These are phyloP conservation scores for Starmerella roubikii DNA, from an alignment of 805 yeast genomes.

Conservation along the genomic window DNA sequence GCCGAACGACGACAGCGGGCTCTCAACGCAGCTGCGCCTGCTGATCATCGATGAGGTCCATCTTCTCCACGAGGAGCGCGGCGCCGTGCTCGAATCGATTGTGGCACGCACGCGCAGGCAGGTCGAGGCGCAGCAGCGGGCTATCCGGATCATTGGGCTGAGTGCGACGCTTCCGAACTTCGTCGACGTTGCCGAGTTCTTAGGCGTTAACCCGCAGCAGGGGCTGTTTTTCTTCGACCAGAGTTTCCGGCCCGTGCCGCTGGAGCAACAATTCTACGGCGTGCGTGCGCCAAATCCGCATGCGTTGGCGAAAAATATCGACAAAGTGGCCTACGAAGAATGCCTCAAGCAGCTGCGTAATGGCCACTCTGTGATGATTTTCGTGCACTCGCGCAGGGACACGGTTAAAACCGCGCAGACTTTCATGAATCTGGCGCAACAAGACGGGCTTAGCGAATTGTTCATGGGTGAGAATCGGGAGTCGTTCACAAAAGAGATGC, in stretches of 20 bases:
- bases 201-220: slow-evolving; percentile 49
- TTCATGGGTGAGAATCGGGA: slow-evolving; percentile 15
- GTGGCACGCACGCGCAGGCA: slow-evolving; percentile 63
- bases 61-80: slow-evolving; percentile 74
- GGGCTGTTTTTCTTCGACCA: slow-evolving; percentile 73
- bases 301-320: slow-evolving; percentile 38
- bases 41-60: slow-evolving; percentile 87
- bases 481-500: slow-evolving; percentile 46
- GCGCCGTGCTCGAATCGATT: slow-evolving; percentile 82
- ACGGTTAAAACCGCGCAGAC: slow-evolving; percentile 71
- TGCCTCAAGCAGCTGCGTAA: slow-evolving; percentile 47
- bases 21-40: slow-evolving; percentile 49
- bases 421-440: slow-evolving; percentile 54
- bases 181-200: slow-evolving; percentile 68
- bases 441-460: slow-evolving; percentile 27
- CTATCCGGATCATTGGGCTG: slow-evolving; percentile 58
- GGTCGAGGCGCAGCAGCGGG: slow-evolving; percentile 69
- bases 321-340: slow-evolving; percentile 63
- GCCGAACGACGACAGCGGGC: slow-evolving; percentile 56
- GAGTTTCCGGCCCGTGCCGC: slow-evolving; percentile 80
- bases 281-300: slow-evolving; percentile 46
- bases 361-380: slow-evolving; percentile 89
- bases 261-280: slow-evolving; percentile 78
- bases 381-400: slow-evolving; percentile 91
- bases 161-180: slow-evolving; percentile 92